Evolutionary conservation across 345 rosid genomes (phyloP).

Genomic region (Trapa incisa): DNA sequence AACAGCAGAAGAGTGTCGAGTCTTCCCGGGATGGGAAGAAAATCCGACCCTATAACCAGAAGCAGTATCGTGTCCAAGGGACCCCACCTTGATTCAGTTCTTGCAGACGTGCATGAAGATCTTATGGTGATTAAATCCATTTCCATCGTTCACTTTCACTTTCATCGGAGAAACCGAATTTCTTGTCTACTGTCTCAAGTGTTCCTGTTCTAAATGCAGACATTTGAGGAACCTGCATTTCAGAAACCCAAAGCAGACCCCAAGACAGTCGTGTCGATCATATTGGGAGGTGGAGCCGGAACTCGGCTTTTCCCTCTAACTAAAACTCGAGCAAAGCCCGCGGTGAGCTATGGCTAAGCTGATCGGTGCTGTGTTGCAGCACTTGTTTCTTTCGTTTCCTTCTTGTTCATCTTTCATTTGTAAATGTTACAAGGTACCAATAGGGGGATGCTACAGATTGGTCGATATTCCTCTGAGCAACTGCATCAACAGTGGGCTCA

Average conservation of each 20-base stretch:
- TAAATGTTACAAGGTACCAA: conserved; percentile 41
- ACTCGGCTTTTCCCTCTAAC: conserved; percentile 78
- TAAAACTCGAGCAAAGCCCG: conserved; percentile 59
- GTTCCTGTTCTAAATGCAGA: conserved; percentile 15
- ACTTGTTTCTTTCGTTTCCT: conserved; percentile 1
- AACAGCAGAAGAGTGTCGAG: conserved; percentile 11
- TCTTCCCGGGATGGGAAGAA: conserved; percentile 13
- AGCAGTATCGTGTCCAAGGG: conserved; percentile 14
- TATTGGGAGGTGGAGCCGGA: conserved; percentile 87
- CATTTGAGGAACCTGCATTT: conserved; percentile 23
- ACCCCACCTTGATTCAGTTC: conserved; percentile 21
- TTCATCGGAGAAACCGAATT: no score
- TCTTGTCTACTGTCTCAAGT: no score
- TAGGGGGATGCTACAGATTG: conserved; percentile 76
- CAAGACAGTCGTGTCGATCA: conserved; percentile 58
- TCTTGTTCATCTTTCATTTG: not conserved
- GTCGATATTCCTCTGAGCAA: conserved; percentile 87
- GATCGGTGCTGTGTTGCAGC: not conserved
- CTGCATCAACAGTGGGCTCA: conserved; percentile 76
- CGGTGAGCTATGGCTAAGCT: conserved; percentile 32
- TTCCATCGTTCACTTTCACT: not conserved
- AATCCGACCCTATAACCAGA: conserved; percentile 8
- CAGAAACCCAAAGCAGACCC: conserved; percentile 50
- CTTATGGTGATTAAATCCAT: conserved; percentile 26
- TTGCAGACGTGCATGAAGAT: conserved; percentile 45